phyloP scores from a whole-genome alignment of 2,329 filamentous ascomycete species.

The Aspergillus bombycis region DNA sequence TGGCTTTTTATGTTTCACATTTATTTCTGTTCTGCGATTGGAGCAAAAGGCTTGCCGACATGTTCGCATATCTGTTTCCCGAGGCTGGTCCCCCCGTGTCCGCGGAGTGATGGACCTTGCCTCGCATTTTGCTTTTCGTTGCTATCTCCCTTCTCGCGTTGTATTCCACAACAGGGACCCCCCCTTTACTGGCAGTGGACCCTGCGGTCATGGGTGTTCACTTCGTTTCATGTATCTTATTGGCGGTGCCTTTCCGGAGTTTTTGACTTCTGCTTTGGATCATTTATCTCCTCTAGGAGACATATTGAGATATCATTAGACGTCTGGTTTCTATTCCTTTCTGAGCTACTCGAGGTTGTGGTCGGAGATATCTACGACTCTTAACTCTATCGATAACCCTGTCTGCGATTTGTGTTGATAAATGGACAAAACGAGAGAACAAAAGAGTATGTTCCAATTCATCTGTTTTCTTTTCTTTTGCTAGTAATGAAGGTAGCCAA shows the following conservation, averaged over 20 bases:
- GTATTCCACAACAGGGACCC: neutral
- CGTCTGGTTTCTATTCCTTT: conserved; percentile 3
- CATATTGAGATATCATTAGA: conserved; percentile 8
- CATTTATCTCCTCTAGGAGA: conserved; percentile 21
- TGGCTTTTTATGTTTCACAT: conserved; percentile 10
- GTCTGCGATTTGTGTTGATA: neutral
- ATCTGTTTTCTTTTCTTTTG: neutral
- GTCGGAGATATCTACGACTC: neutral
- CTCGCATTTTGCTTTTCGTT: conserved; percentile 12
- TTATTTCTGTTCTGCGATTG: conserved; percentile 16
- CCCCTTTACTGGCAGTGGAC: neutral
- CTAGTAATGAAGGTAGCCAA: neutral
- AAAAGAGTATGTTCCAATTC: neutral
- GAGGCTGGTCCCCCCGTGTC: conserved; percentile 3
- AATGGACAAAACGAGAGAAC: neutral
- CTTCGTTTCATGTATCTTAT: conserved; percentile 34
- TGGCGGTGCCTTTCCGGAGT: conserved; percentile 24
- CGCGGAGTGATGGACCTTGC: neutral
- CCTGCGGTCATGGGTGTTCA: conserved; percentile 9
- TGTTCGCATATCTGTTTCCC: conserved; percentile 6
- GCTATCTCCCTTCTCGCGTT: neutral
- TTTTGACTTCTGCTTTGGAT: conserved; percentile 20
- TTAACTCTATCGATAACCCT: neutral
- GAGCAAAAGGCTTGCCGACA: conserved; percentile 14
- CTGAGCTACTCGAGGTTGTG: neutral